These are phyloP conservation scores for Phaeodactylum tricornutum DNA, from an alignment of 108 stramenopile species.

Conservation along the genomic window DNA sequence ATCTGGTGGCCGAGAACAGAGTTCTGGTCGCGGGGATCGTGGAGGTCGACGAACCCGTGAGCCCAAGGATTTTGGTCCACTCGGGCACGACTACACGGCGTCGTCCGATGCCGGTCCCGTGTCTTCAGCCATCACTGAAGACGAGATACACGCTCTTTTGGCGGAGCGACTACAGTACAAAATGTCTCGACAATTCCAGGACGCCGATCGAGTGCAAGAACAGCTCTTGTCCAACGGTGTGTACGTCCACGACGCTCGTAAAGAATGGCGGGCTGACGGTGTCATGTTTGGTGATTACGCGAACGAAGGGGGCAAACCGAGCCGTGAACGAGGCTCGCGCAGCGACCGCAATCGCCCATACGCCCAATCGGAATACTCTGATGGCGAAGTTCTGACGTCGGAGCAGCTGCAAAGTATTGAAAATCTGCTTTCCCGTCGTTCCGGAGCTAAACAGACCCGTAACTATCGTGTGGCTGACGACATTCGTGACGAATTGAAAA, in stretches of 20 bases:
- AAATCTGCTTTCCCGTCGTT: background rate
- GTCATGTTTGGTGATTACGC: constrained; percentile 27
- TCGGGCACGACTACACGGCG: constrained; percentile 65
- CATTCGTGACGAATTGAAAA: constrained; percentile 34
- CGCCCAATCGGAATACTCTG: background rate
- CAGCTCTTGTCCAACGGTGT: constrained; percentile 34
- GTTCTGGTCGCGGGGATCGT: constrained; percentile 12
- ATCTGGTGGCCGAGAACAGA: constrained; percentile 7
- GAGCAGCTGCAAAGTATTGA: background rate
- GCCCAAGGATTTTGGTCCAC: constrained; percentile 41
- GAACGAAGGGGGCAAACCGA: too few relatives aligned
- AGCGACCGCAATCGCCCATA: too few relatives aligned
- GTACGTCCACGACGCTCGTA: constrained; percentile 40
- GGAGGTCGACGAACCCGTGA: constrained; percentile 11
- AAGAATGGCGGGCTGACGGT: constrained; percentile 61
- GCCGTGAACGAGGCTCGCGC: too few relatives aligned
- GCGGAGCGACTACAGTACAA: constrained; percentile 53
- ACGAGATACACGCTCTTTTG: constrained; percentile 49
- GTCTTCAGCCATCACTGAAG: constrained; percentile 29
- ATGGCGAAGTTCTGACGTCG: background rate
- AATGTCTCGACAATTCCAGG: constrained; percentile 31
- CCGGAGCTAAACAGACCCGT: constrained; percentile 30
- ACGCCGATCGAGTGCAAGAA: constrained; percentile 48
- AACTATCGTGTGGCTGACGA: constrained; percentile 43
- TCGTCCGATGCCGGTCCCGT: constrained; percentile 32